Evolutionary conservation across 2,329 filamentous ascomycete genomes (phyloP).

Genomic region (Neofusicoccum sp.): DNA sequence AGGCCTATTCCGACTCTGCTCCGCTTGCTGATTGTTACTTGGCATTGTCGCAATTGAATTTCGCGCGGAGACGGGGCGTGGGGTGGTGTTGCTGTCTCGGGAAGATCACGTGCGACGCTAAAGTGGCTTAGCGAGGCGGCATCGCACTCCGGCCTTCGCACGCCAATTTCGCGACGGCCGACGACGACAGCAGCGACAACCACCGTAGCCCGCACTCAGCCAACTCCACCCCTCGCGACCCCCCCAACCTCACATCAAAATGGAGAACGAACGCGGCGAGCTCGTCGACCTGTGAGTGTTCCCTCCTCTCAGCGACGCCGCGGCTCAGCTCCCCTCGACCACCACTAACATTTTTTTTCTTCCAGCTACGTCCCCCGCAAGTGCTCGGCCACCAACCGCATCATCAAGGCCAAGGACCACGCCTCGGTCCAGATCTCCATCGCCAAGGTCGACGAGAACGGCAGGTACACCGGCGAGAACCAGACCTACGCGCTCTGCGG

Average conservation of each 20-base stretch:
- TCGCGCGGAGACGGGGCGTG: too few relatives aligned
- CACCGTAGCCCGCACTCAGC: conserved; percentile 6
- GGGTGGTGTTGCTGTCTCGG: background rate
- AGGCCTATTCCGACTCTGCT: too few relatives aligned
- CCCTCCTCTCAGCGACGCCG: background rate
- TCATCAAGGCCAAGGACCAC: conserved; percentile 99
- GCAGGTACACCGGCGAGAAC: conserved; percentile 94
- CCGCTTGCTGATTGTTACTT: too few relatives aligned
- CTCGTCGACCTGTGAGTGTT: conserved; percentile 88
- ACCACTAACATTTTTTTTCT: conserved; percentile 12
- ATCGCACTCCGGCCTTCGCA: conserved; percentile 8
- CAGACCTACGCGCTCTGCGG: conserved; percentile 96
- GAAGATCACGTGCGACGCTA: conserved; percentile 10
- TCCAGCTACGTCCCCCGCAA: conserved; percentile 94
- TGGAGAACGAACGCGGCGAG: conserved; percentile 99
- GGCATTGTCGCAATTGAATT: too few relatives aligned
- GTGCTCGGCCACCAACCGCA: conserved; percentile 98
- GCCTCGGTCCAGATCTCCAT: conserved; percentile 95
- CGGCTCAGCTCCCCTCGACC: background rate
- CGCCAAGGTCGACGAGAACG: conserved; percentile 98
- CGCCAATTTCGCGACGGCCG: conserved; percentile 17
- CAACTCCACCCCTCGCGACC: conserved; percentile 1
- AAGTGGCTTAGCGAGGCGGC: conserved; percentile 12
- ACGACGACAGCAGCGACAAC: conserved; percentile 18
- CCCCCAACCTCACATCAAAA: conserved; percentile 52